Conservation (phyloP, 495 filamentous ascomycete species). For the Podospora bellae-mahoneyi region DNA sequence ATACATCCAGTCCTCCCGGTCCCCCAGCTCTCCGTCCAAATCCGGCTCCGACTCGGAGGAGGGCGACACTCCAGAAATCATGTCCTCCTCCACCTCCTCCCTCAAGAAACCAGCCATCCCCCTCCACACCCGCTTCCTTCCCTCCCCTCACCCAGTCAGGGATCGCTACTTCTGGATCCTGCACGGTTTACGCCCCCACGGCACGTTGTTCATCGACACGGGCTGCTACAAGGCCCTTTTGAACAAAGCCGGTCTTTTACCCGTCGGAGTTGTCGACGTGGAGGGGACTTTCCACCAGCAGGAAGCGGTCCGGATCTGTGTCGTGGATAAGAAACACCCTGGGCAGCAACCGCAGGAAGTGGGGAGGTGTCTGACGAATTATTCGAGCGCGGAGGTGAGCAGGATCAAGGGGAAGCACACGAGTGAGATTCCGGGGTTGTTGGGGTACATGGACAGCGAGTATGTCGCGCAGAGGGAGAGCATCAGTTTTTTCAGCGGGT, state of each 20-base stretch:
- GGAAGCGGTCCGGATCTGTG: constrained; percentile 81
- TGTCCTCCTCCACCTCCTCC: constrained; percentile 33
- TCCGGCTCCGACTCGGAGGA: constrained; percentile 13
- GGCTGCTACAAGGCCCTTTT: constrained; percentile 77
- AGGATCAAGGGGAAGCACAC: constrained; percentile 83
- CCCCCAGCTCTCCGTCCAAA: constrained; percentile 27
- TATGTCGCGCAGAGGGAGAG: constrained; percentile 91
- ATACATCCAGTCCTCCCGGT: constrained; percentile 64
- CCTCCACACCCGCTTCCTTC: constrained; percentile 89
- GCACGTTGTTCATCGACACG: constrained; percentile 85
- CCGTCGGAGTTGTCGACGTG: constrained; percentile 85
- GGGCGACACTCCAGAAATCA: constrained; percentile 32
- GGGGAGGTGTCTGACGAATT: constrained; percentile 89
- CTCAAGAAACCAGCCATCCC: constrained; percentile 47
- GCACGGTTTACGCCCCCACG: constrained; percentile 87
- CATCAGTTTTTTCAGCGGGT: constrained; percentile 66
- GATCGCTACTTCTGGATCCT: constrained; percentile 97
- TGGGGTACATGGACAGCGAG: constrained; percentile 92
- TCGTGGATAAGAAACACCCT: constrained; percentile 53
- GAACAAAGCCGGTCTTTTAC: constrained; percentile 83
- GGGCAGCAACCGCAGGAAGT: constrained; percentile 56
- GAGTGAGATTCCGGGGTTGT: constrained; percentile 66
- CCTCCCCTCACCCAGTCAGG: constrained; percentile 78
- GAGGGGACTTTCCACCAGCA: constrained; percentile 86
- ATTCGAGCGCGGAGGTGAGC: constrained; percentile 70